These are phyloP conservation scores for Alnus rubra DNA, from an alignment of 306 rosid species.

Conservation along the genomic window DNA sequence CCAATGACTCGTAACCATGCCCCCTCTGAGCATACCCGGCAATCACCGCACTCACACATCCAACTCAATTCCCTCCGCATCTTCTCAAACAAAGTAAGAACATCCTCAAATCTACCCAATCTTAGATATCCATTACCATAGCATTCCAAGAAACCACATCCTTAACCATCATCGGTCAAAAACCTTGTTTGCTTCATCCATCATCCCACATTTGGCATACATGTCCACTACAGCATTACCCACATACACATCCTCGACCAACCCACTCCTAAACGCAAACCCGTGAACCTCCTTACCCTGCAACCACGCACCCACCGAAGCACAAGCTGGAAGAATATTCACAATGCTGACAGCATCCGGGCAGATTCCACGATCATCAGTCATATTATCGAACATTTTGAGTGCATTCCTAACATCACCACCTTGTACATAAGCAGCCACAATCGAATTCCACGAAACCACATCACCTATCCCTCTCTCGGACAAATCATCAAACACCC, in stretches of 20 bases:
- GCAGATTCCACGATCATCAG: slow-evolving; percentile 6
- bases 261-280: slow-evolving; percentile 56
- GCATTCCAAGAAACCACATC: slow-evolving; percentile 95
- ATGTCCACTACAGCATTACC: slow-evolving; percentile 79
- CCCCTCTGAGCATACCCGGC: slow-evolving; percentile 83
- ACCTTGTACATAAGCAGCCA: slow-evolving; percentile 51
- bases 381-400: slow-evolving; percentile 50
- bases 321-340: slow-evolving; percentile 75
- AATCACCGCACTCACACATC: slow-evolving; percentile 80
- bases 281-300: slow-evolving; percentile 72
- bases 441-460: slow-evolving; percentile 81
- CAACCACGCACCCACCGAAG: slow-evolving; percentile 40
- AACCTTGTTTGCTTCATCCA: slow-evolving; percentile 67
- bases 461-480: slow-evolving; percentile 55
- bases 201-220: slow-evolving; percentile 75
- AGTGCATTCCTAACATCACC: slow-evolving; percentile 44
- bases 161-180: slow-evolving; percentile 65
- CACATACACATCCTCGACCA: slow-evolving; percentile 76
- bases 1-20: slow-evolving; percentile 62
- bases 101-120: slow-evolving; percentile 62
- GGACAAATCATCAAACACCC: slow-evolving; percentile 69
- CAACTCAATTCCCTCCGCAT: slow-evolving; percentile 64
- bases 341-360: slow-evolving; percentile 73
- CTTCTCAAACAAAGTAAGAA: slow-evolving; percentile 56
- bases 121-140: slow-evolving; percentile 81